Percentiles rank a stretch among this genome's conserved stretches.
Evolutionary conservation across 202 grass and related monocot species (phyloP).

Genomic region (Panicum hallii): DNA sequence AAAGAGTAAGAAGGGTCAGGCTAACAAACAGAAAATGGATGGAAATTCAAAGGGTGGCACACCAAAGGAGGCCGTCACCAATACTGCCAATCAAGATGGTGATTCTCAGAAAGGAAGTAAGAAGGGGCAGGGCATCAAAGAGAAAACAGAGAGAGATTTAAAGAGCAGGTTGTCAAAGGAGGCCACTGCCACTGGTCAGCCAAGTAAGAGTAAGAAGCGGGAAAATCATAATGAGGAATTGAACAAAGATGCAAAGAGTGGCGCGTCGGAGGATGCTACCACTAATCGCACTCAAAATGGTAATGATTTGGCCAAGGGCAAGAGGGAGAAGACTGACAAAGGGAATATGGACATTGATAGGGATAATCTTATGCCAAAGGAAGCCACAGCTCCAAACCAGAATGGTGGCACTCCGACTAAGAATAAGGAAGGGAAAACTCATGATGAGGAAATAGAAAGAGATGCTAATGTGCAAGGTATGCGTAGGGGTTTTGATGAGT

Average conservation of each 20-base stretch:
- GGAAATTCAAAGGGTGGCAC: slow-evolving; percentile 8
- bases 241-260: slow-evolving; percentile 10
- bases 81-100: neutral
- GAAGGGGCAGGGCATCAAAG: slow-evolving; percentile 7
- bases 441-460: slow-evolving; percentile 24
- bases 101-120: slow-evolving; percentile 17
- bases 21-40: slow-evolving; percentile 30
- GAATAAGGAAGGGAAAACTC: neutral
- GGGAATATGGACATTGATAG: slow-evolving; percentile 6
- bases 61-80: neutral
- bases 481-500: slow-evolving; percentile 28
- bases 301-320: neutral
- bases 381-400: slow-evolving; percentile 5
- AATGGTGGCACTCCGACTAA: slow-evolving; percentile 1
- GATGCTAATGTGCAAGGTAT: slow-evolving; percentile 28
- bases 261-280: slow-evolving; percentile 1
- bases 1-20: slow-evolving; percentile 46
- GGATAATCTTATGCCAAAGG: slow-evolving; percentile 1
- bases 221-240: slow-evolving; percentile 31
- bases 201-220: slow-evolving; percentile 10
- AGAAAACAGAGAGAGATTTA: neutral
- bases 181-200: neutral
- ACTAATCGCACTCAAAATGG: neutral
- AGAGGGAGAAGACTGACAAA: slow-evolving; percentile 22
- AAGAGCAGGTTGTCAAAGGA: slow-evolving; percentile 11